Percentiles rank a stretch among this genome's conserved stretches.
Conservation (phyloP, 306 rosid genomes). For the Vigna nakashimae region DNA sequence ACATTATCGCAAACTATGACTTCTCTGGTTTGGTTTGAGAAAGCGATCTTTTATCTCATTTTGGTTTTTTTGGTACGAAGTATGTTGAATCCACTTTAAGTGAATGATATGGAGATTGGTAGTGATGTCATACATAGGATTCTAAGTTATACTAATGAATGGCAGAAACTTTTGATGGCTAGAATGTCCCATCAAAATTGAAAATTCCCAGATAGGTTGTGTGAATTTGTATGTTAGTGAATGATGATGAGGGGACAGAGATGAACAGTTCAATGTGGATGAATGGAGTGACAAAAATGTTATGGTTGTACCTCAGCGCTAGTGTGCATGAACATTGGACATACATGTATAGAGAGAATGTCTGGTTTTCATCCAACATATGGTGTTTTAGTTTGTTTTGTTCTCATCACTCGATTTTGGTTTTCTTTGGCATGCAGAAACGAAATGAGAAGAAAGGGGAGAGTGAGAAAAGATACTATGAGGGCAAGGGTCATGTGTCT, state of each 20-base stretch:
- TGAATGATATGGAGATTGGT: not conserved
- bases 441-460: constrained; percentile 89
- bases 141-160: not conserved
- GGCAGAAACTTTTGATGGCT: not conserved
- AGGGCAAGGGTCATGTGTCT: constrained; percentile 62
- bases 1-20: not conserved
- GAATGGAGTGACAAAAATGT: not conserved
- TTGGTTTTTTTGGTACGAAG: not conserved
- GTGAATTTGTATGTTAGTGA: not conserved
- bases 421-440: constrained; percentile 57
- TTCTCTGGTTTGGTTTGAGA: not conserved
- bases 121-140: too few species aligned
- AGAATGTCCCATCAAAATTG: not conserved
- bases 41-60: not conserved
- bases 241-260: not conserved
- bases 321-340: not conserved
- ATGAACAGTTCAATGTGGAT: not conserved
- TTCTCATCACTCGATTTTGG: not conserved
- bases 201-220: not conserved
- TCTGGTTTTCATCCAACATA: constrained; percentile 13
- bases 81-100: not conserved
- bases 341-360: not conserved
- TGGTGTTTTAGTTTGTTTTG: not conserved
- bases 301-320: too few species aligned
- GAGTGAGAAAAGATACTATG: constrained; percentile 87